Evolutionary conservation across 1,139 yeast species (phyloP).

Genomic region (Candida labiduridarum): DNA sequence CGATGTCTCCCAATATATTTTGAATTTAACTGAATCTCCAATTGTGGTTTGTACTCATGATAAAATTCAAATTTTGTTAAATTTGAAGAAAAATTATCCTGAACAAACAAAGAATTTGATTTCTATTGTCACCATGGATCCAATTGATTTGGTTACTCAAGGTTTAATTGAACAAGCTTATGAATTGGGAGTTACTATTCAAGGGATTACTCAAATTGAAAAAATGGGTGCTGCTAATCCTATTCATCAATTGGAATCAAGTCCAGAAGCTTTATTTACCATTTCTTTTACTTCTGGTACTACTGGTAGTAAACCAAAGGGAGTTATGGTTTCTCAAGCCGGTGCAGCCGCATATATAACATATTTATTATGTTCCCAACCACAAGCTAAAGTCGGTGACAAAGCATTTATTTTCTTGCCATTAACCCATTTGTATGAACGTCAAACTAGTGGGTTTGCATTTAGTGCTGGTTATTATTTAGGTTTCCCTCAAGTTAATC

Average conservation of each 20-base stretch:
- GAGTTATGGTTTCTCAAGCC: slow-evolving; percentile 59
- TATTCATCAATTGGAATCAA: slow-evolving; percentile 48
- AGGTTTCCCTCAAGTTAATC: slow-evolving; percentile 39
- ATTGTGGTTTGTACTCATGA: slow-evolving; percentile 33
- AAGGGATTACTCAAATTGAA: slow-evolving; percentile 51
- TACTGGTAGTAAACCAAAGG: slow-evolving; percentile 66
- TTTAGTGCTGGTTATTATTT: slow-evolving; percentile 37
- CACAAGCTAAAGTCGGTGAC: slow-evolving; percentile 19
- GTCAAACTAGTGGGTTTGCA: slow-evolving; percentile 36
- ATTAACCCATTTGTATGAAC: slow-evolving; percentile 39
- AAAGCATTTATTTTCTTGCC: slow-evolving; percentile 33
- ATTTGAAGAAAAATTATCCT: slow-evolving; percentile 24
- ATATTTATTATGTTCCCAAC: slow-evolving; percentile 20
- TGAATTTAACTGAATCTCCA: slow-evolving; percentile 32
- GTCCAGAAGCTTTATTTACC: slow-evolving; percentile 55
- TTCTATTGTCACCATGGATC: slow-evolving; percentile 36
- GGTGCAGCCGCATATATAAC: slow-evolving; percentile 50
- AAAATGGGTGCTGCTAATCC: slow-evolving; percentile 51
- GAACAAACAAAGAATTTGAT: slow-evolving; percentile 24
- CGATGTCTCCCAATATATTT: slow-evolving; percentile 29
- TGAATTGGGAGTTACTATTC: slow-evolving; percentile 27
- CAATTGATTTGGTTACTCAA: slow-evolving; percentile 18
- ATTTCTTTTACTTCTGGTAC: slow-evolving; percentile 77
- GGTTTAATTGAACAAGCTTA: slow-evolving; percentile 22
- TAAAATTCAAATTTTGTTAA: slow-evolving; percentile 25